A percentile compares a stretch with the other conserved stretches of the same genome.
Evolutionary conservation across 2,329 filamentous ascomycete genomes (phyloP).

Genomic region (Botrytis hyacinthi): DNA sequence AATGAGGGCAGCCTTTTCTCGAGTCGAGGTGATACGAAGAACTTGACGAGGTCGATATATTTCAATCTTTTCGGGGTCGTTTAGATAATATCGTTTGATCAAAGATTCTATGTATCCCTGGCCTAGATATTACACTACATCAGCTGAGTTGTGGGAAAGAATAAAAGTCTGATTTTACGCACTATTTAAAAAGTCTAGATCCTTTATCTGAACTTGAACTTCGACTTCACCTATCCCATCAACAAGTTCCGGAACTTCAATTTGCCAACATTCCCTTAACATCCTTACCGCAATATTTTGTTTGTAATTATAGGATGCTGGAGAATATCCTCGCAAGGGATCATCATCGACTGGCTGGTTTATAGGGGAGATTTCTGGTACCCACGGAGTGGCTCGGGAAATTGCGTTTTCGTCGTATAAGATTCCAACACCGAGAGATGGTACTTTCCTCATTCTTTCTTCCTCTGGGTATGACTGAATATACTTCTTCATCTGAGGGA

Average conservation of each 20-base stretch:
- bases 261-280: conserved; percentile 36
- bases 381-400: conserved; percentile 33
- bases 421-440: background rate
- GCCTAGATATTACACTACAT: conserved; percentile 25
- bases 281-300: conserved; percentile 33
- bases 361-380: conserved; percentile 31
- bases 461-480: conserved; percentile 17
- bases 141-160: conserved; percentile 3
- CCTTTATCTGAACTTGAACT: conserved; percentile 28
- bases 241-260: conserved; percentile 35
- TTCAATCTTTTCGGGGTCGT: conserved; percentile 34
- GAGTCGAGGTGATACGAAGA: conserved; percentile 35
- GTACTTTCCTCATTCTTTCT: background rate
- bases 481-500: conserved; percentile 35
- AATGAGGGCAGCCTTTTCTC: conserved; percentile 30
- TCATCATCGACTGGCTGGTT: conserved; percentile 30
- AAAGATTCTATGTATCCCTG: conserved; percentile 29
- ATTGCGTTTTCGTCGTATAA: conserved; percentile 17
- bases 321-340: conserved; percentile 32
- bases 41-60: conserved; percentile 30
- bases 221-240: conserved; percentile 37
- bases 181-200: conserved; percentile 37
- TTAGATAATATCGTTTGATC: conserved; percentile 27
- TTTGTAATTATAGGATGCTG: conserved; percentile 35
- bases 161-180: conserved; percentile 18